Conservation (phyloP, 306 rosid genomes). For the Calophaca sinica region DNA sequence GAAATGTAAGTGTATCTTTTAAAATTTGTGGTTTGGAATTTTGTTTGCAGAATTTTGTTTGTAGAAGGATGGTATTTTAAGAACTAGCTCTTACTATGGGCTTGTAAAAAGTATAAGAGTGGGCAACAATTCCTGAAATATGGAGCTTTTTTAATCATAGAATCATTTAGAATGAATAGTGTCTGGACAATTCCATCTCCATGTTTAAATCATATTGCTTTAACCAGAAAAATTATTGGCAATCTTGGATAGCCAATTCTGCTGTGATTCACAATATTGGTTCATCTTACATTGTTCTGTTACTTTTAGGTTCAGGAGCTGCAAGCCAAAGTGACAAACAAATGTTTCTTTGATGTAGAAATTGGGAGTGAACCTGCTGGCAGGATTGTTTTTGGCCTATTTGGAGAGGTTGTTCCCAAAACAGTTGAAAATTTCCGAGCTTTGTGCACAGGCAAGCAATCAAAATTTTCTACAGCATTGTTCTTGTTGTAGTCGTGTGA, state of each 20-base stretch:
- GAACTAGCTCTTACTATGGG: slow-evolving; percentile 17
- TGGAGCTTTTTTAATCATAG: slow-evolving; percentile 1
- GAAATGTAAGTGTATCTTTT: slow-evolving; percentile 51
- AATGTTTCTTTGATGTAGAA: slow-evolving; percentile 73
- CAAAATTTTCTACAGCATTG: slow-evolving; percentile 2
- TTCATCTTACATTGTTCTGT: slow-evolving; percentile 38
- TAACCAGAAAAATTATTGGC: slow-evolving; percentile 12
- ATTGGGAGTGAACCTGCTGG: slow-evolving; percentile 72
- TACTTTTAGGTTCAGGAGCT: slow-evolving; percentile 61
- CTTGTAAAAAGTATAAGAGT: slow-evolving; percentile 4
- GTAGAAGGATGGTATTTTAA: not conserved
- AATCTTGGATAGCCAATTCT: slow-evolving; percentile 12
- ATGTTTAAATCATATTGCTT: slow-evolving; percentile 15
- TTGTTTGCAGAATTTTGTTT: not conserved
- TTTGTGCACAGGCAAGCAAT: slow-evolving; percentile 72
- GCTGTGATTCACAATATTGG: slow-evolving; percentile 15
- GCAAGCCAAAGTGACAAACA: slow-evolving; percentile 78
- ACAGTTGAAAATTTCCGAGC: slow-evolving; percentile 84
- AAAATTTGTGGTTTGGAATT: slow-evolving; percentile 12
- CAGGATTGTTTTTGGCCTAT: slow-evolving; percentile 76
- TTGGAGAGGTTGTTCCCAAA: slow-evolving; percentile 82
- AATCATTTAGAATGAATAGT: slow-evolving; percentile 19
- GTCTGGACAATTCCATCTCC: slow-evolving; percentile 1
- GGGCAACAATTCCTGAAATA: slow-evolving; percentile 1
- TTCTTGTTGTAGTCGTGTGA: slow-evolving; percentile 28